Base-by-base conservation (phyloP, 768 basidiomycete genomes). In the Mrakia hoshinonis region DNA sequence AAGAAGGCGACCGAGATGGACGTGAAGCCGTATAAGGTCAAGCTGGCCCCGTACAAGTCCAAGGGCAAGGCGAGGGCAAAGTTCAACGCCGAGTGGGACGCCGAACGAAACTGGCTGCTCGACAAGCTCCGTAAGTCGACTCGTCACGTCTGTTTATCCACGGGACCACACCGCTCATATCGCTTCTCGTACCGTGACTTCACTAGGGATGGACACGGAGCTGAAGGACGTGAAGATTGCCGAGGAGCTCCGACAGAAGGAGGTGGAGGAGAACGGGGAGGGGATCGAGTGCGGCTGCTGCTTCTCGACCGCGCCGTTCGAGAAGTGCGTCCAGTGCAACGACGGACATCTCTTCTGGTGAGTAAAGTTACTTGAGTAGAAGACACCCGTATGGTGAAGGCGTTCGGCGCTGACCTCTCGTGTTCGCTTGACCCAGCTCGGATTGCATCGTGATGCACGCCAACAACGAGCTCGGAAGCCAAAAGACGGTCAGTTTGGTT, bases 271-370 rank as follows among this genome's bases (percentile, higher is more conserved):
- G 10, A 75, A 69, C 18, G 81, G 79, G 1, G 84, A 82, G 63
- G 89, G 87, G 2, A 86, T 93, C 46, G 91, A 93, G 75, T 94
- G 92, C 75, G 89, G 88, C 15, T 94, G 92, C 76, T 96, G 92
- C 79, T 95, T 92, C 76, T 80, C 84, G 34, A 66, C 51, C 12
- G 49, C 49, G 4, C 52, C 13, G 51, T 47, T 67, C 26, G 76
- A 94, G 91, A 85, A 85, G 49, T 86, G 89, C 75, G 83, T 90
- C 1, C 92, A 94, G 80, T 95, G 92, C 75, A 87, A 89, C 0
- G 92, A 93, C 68, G 86, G 88, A 0, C 92, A 96, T 77, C 84
- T 92, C 2, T 96, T 95, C 20, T 66, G 64, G 64, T 66, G 29
- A 34, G 64, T 46, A 20, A 9, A n/a, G 34, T 1, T n/a, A n/a